Evolutionary conservation across 2,329 filamentous ascomycete genomes (phyloP).

Genomic region (Leptosphaerulina australis): DNA sequence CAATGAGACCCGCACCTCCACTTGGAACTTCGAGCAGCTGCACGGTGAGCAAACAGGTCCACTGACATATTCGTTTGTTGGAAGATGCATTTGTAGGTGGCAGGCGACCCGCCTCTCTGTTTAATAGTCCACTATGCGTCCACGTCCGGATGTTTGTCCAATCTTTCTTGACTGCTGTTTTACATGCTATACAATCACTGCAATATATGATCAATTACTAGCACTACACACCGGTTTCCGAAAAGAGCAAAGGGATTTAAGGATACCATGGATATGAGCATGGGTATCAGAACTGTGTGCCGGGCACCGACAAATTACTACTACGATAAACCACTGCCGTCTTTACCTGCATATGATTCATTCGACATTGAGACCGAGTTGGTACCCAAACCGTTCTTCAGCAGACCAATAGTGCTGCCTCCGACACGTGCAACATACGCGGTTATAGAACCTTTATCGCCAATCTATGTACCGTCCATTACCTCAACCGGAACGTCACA

Average conservation of each 20-base stretch:
- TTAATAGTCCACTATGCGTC: slow-evolving; percentile 28
- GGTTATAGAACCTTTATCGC: slow-evolving; percentile 28
- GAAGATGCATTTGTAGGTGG: slow-evolving; percentile 19
- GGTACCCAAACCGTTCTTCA: slow-evolving; percentile 37
- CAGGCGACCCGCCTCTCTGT: slow-evolving; percentile 29
- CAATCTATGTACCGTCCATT: slow-evolving; percentile 21
- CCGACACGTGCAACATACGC: slow-evolving; percentile 28
- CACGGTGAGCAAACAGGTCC: slow-evolving; percentile 24
- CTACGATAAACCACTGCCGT: slow-evolving; percentile 23
- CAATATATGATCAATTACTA: slow-evolving; percentile 8
- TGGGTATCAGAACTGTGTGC: slow-evolving; percentile 9
- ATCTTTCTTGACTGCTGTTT: slow-evolving; percentile 19
- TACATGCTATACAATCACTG: slow-evolving; percentile 16
- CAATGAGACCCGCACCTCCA: slow-evolving; percentile 25
- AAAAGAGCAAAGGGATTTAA: slow-evolving; percentile 3
- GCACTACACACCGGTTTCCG: neutral
- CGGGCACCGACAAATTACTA: slow-evolving; percentile 11
- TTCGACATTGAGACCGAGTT: slow-evolving; percentile 25
- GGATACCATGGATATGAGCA: slow-evolving; percentile 1
- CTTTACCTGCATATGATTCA: slow-evolving; percentile 10
- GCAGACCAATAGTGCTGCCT: slow-evolving; percentile 25
- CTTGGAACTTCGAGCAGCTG: slow-evolving; percentile 20
- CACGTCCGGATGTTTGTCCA: slow-evolving; percentile 21
- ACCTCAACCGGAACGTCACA: slow-evolving; percentile 1
- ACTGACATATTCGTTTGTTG: slow-evolving; percentile 23